Base-by-base conservation (phyloP, 495 filamentous ascomycete genomes). In the Diplogelasinospora grovesii region DNA sequence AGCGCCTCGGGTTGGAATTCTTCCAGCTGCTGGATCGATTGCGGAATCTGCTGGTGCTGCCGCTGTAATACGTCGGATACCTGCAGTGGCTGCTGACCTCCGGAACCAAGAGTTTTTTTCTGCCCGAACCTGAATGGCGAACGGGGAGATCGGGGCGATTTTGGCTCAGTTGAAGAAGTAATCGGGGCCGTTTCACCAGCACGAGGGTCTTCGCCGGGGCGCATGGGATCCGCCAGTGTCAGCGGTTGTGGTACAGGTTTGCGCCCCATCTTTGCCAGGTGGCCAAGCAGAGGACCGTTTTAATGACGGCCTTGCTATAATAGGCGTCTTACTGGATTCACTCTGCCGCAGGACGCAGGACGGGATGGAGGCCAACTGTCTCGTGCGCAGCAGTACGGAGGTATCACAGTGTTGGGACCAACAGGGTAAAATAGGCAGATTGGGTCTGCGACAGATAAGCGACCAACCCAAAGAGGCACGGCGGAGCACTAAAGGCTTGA, bases 161-260 rank as follows among this genome's bases (percentile, higher is more conserved):
- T 65, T 28, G 65, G 47, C 43, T 66, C 54, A 50, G 58, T 41
- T 25, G 60, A 52, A 40, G 56, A 63, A 40, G 49, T 52, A 38
- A 57, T 54, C 36, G 56, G 61, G 42, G 60, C 57, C 31, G 54
- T 59, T 54, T 64, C 60, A 56, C 46, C 54, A 53, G 49, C 44
- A 47, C 56, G 46, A 40, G 55, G 46, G 28, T 49, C 54, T 15
- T 59, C 52, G 48, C 38, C 57, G 52, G 56, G 46, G 50, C 56
- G 56, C 53, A 57, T 50, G 44, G 56, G 46, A 37, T 59, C 51
- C 52, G 53, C 50, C 45, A 74, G 60, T 46, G 65, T 55, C 59
- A 77, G 64, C 60, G 73, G 69, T 50, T 73, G 68, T 43, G 70
- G 71, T 49, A 60, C 65, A 45, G 65, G 50, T 61, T 73, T 77